Evolutionary conservation across 2,329 filamentous ascomycete genomes (phyloP), one percentile per base, ranked within the genome.

Genomic region (Aspergillus awamori): DNA sequence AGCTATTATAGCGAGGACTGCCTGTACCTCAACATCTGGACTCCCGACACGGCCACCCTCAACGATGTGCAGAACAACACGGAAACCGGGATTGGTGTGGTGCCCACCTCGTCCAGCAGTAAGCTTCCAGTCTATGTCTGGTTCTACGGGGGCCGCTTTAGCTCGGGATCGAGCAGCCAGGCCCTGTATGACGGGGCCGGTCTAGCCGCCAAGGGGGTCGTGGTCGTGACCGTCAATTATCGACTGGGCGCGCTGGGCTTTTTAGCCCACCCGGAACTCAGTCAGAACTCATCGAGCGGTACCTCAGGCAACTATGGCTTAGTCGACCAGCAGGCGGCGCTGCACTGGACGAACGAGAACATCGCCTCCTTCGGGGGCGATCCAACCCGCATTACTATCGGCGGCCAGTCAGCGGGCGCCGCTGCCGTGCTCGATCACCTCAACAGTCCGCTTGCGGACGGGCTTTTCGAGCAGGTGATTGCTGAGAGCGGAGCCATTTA

Each of bases 181-280:
- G 22, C 51, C 4, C 59, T 61, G 7, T 69, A 69, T 43, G 64
- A 69, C 38, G 66, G 67, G 8, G 57, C 63, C 3, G 63, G 63
- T 8, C 57, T 70, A n/a, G 68, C 62, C 3, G 56, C 56, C 10
- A 63, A 67, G 39, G 65, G 64, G 20, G 63, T 65, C 38, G 53
- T 67, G 3, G 63, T 70, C 8, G 68, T 69, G 2, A 68, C 65
- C 1, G 20, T 69, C n/a, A 70, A 70, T 58, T 70, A 69, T 53
- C 66, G 68, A 8, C 54, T 70, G 30, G 82, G 81, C 22, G 69
- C 81, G 3, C 65, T 70, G 20, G 69, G 68, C 5, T 70, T 65
- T 41, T 61, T 69, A 2, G 68, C 66, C 11, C 67, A 69, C 17
- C 70, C 70, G 17, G 67, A 69, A 8, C 53, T 72, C 4, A 64